These are phyloP conservation scores for Haplosporangium sp. DNA, from an alignment of 371 early-diverging fungal species.

Conservation along the genomic window DNA sequence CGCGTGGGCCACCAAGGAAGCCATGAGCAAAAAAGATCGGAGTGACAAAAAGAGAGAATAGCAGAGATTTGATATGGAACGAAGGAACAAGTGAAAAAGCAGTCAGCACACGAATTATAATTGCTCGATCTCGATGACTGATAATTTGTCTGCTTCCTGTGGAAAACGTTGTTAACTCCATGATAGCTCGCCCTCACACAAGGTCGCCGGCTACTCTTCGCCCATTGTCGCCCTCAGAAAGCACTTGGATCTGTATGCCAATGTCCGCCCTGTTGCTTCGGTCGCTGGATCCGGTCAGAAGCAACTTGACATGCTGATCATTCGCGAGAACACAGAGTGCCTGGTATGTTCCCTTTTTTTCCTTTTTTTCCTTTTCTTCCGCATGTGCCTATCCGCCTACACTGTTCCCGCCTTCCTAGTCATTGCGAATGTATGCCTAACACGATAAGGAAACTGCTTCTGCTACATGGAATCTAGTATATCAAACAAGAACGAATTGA, in stretches of 20 bases:
- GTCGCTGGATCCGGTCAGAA: constrained; percentile 74
- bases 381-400: background rate
- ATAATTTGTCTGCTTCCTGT: no score
- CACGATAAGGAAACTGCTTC: background rate
- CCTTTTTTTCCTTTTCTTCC: constrained; percentile 3
- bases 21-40: no score
- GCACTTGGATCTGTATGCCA: constrained; percentile 93
- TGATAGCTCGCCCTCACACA: constrained; percentile 92
- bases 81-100: no score
- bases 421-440: no score
- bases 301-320: constrained; percentile 91
- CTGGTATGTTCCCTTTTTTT: constrained; percentile 69
- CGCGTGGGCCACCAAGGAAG: no score
- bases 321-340: constrained; percentile 97
- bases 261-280: constrained; percentile 90
- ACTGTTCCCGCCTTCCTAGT: background rate
- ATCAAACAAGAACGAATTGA: constrained; percentile 86
- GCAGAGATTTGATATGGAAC: no score
- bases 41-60: no score
- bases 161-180: no score
- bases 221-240: constrained; percentile 95
- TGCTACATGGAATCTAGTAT: constrained; percentile 64
- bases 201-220: constrained; percentile 95
- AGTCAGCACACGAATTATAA: no score
- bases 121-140: no score